phyloP scores from a whole-genome alignment of 2,329 filamentous ascomycete genomes.

The Tolypocladium amazonense region DNA sequence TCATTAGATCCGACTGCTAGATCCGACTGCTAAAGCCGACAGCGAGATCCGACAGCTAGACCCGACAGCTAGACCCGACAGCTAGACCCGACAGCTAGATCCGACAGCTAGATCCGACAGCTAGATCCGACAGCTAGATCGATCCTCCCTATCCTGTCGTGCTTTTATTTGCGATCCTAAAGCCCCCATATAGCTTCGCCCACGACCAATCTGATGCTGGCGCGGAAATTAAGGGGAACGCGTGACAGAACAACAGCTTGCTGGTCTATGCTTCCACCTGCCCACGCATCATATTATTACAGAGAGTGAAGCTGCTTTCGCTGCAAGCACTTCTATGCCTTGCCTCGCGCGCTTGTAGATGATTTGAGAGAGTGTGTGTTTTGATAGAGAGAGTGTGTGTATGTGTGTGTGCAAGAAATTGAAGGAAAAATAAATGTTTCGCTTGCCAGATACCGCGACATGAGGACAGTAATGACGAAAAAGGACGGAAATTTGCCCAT shows the following conservation, averaged over 20 bases:
- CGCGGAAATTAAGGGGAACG: not conserved
- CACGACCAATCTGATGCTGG: not conserved
- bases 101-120: no score
- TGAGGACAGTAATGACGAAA: not conserved
- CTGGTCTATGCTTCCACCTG: constrained; percentile 1
- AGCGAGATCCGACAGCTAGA: no score
- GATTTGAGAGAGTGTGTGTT: not conserved
- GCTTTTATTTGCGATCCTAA: not conserved
- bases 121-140: not conserved
- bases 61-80: no score
- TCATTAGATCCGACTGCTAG: no score
- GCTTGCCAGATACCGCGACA: constrained; percentile 8
- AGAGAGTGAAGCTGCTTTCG: constrained; percentile 11
- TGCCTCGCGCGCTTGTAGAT: constrained; percentile 1
- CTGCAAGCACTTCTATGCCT: constrained; percentile 6
- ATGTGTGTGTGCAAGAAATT: not conserved
- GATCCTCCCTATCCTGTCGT: not conserved
- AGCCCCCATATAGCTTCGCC: not conserved
- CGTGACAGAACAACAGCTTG: not conserved
- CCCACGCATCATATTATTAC: constrained; percentile 19
- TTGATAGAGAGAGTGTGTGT: not conserved
- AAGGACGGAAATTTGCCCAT: not conserved
- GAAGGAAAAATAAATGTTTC: not conserved
- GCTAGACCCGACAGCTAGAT: no score
- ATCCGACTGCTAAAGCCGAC: no score